Evolutionary conservation across 495 filamentous ascomycete genomes (phyloP).

Genomic region (Penicillium waksmanii): DNA sequence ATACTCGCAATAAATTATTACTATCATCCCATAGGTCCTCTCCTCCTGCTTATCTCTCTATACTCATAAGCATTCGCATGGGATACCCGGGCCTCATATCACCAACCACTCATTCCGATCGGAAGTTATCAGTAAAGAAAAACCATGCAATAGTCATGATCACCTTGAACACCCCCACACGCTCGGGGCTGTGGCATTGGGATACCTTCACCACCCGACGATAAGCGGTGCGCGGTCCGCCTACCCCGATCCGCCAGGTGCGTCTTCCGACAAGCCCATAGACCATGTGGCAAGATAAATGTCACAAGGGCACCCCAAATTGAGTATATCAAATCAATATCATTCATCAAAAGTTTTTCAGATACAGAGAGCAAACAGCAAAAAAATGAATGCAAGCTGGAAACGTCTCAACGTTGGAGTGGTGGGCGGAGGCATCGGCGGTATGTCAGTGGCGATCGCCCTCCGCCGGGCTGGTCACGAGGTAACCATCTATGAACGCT

Average conservation of each 20-base stretch:
- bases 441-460: constrained; percentile 66
- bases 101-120: constrained; percentile 3
- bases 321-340: not conserved
- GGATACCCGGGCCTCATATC: not conserved
- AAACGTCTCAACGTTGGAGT: constrained; percentile 54
- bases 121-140: not conserved
- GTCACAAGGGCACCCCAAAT: not conserved
- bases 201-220: constrained; percentile 10
- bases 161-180: not conserved
- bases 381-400: constrained; percentile 24
- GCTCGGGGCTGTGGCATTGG: not conserved
- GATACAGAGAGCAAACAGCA: not conserved
- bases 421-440: constrained; percentile 71
- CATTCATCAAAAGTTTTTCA: not conserved
- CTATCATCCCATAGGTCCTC: too few species aligned
- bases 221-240: constrained; percentile 31
- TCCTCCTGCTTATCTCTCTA: too few species aligned
- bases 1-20: too few species aligned
- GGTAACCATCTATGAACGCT: constrained; percentile 54
- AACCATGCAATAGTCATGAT: too few species aligned
- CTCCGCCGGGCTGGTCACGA: constrained; percentile 65
- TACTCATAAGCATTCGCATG: not conserved
- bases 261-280: constrained; percentile 12
- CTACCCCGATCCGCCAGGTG: constrained; percentile 17
- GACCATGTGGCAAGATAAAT: constrained; percentile 19